Conservation (phyloP, 2,329 filamentous ascomycete species). For the Diaporthe capsici region DNA sequence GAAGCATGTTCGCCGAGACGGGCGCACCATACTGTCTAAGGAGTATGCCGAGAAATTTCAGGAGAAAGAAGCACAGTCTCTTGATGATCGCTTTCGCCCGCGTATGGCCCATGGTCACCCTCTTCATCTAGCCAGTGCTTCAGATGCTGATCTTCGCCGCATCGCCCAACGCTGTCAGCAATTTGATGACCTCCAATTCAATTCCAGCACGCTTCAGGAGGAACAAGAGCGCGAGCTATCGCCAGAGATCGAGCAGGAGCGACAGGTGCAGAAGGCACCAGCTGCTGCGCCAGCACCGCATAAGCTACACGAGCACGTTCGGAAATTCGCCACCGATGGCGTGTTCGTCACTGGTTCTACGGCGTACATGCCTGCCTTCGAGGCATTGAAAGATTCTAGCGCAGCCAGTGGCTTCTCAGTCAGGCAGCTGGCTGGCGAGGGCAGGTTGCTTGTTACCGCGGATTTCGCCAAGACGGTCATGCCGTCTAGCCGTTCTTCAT, state of each 20-base stretch:
- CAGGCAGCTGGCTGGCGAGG: slow-evolving; percentile 43
- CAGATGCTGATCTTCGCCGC: neutral
- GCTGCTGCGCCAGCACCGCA: slow-evolving; percentile 57
- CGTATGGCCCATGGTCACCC: neutral
- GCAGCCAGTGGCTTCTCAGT: slow-evolving; percentile 51
- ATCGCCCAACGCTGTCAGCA: slow-evolving; percentile 39
- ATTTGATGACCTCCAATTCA: slow-evolving; percentile 51
- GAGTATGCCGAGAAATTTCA: slow-evolving; percentile 60
- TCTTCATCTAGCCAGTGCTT: neutral
- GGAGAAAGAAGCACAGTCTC: slow-evolving; percentile 66
- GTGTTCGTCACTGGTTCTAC: slow-evolving; percentile 44
- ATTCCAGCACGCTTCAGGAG: slow-evolving; percentile 64
- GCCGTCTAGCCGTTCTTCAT: slow-evolving; percentile 15
- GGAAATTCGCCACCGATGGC: slow-evolving; percentile 56
- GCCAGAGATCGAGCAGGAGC: slow-evolving; percentile 74
- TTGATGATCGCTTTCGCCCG: slow-evolving; percentile 68
- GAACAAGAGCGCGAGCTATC: slow-evolving; percentile 79
- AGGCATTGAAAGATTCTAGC: slow-evolving; percentile 56
- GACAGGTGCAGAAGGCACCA: slow-evolving; percentile 65
- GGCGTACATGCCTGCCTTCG: slow-evolving; percentile 62
- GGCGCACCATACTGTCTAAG: slow-evolving; percentile 42
- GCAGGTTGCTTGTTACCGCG: slow-evolving; percentile 54
- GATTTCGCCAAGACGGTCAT: slow-evolving; percentile 66
- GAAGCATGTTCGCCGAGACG: neutral
- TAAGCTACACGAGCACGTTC: slow-evolving; percentile 58